Conservation (phyloP, 495 filamentous ascomycete species). For the Podospora appendiculata region DNA sequence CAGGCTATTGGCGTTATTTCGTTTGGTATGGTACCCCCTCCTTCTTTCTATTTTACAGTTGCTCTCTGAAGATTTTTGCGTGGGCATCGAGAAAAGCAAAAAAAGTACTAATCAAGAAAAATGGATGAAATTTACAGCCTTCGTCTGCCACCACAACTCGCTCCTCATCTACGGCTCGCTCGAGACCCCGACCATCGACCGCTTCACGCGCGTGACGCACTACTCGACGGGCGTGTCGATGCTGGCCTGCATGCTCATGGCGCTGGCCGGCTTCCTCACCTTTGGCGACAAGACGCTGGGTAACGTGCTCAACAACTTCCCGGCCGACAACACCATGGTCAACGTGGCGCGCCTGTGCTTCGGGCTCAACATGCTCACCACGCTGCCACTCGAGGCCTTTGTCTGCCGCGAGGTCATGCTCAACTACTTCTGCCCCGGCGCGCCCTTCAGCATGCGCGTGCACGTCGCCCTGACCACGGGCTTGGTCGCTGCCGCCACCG, state of each 20-base stretch:
- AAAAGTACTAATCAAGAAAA: conserved; percentile 24
- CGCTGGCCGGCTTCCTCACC: conserved; percentile 78
- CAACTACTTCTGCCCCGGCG: conserved; percentile 77
- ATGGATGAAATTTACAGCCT: conserved; percentile 46
- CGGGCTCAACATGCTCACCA: conserved; percentile 97
- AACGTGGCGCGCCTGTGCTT: conserved; percentile 94
- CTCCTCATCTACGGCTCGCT: conserved; percentile 96
- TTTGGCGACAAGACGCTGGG: conserved; percentile 88
- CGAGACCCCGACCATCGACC: conserved; percentile 86
- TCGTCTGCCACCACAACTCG: conserved; percentile 93
- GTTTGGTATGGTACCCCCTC: conserved; percentile 55
- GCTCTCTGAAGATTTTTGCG: neutral
- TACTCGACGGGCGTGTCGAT: conserved; percentile 84
- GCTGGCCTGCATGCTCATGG: conserved; percentile 82
- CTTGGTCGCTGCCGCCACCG: conserved; percentile 73
- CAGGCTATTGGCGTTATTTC: conserved; percentile 97
- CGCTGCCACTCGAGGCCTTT: conserved; percentile 90
- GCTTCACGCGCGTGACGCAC: conserved; percentile 87
- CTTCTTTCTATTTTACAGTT: neutral
- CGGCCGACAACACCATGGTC: conserved; percentile 78
- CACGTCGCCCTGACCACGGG: conserved; percentile 79
- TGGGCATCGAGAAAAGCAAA: conserved; percentile 1
- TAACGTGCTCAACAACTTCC: conserved; percentile 97
- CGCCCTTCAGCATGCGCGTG: conserved; percentile 72
- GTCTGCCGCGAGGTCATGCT: conserved; percentile 96